Percentiles rank a stretch among this genome's conserved stretches.
Evolutionary conservation across 2,329 filamentous ascomycete species (phyloP).

Genomic region (Phialemonium atrogriseum): DNA sequence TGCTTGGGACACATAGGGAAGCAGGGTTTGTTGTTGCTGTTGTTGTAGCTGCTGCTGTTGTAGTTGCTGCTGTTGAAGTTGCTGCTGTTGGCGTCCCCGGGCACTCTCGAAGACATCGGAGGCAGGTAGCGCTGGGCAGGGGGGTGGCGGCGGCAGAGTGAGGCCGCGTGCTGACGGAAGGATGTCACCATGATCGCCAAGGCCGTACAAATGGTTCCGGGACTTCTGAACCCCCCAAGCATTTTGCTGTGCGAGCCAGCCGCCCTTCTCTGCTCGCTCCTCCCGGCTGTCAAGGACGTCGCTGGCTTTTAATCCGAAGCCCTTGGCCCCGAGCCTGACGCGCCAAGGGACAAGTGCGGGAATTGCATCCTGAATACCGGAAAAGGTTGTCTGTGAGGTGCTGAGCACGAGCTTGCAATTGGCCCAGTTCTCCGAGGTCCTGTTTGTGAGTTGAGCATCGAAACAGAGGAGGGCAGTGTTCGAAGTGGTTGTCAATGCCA

Average conservation of each 20-base stretch:
- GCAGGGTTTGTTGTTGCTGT: no score
- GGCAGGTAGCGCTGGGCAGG: no score
- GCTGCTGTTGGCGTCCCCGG: no score
- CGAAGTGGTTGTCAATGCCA: slow-evolving; percentile 48
- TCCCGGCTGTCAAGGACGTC: slow-evolving; percentile 29
- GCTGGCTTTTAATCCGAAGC: slow-evolving; percentile 6
- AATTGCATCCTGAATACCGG: slow-evolving; percentile 44
- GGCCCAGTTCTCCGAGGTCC: slow-evolving; percentile 55
- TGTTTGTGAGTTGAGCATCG: slow-evolving; percentile 54
- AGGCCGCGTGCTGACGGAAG: no score
- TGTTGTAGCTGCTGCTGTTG: no score
- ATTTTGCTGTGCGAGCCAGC: slow-evolving; percentile 19
- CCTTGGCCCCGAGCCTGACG: slow-evolving; percentile 35
- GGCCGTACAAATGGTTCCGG: slow-evolving; percentile 27
- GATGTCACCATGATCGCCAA: no score
- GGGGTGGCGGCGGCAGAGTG: no score
- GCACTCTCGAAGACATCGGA: no score
- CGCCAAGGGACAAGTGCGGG: slow-evolving; percentile 49
- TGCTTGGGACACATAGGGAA: no score
- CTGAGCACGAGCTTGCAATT: slow-evolving; percentile 53
- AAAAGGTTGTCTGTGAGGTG: slow-evolving; percentile 52
- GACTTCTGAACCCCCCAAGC: slow-evolving; percentile 16
- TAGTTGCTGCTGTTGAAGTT: no score
- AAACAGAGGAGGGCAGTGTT: slow-evolving; percentile 48
- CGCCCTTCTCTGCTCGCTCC: slow-evolving; percentile 24